A percentile compares a stretch with the other conserved stretches of the same genome.
phyloP scores from a whole-genome alignment of 192 early-diverging fungal genomes.

The Gamsiella multidivaricata region DNA sequence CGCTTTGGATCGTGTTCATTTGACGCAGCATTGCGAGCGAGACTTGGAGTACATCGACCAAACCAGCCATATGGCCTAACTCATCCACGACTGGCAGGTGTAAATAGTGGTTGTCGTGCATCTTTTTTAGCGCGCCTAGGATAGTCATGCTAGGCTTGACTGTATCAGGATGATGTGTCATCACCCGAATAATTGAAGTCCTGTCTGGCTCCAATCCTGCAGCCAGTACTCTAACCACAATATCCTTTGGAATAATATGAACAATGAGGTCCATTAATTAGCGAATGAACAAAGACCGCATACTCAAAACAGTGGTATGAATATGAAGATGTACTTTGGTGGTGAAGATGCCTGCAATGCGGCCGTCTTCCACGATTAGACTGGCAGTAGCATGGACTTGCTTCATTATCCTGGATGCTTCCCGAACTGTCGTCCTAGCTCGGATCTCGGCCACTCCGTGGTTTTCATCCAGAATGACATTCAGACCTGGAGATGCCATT shows the following conservation, averaged over 20 bases:
- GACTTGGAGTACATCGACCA: slow-evolving; percentile 81
- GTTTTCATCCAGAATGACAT: slow-evolving; percentile 73
- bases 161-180: slow-evolving; percentile 87
- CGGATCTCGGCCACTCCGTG: slow-evolving; percentile 65
- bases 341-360: slow-evolving; percentile 79
- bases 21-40: slow-evolving; percentile 79
- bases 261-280: background rate
- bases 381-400: slow-evolving; percentile 73
- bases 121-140: slow-evolving; percentile 78
- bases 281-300: background rate
- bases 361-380: slow-evolving; percentile 71
- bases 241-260: slow-evolving; percentile 53
- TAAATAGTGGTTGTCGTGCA: slow-evolving; percentile 83
- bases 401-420: slow-evolving; percentile 75
- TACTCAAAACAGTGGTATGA: background rate
- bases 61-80: slow-evolving; percentile 69
- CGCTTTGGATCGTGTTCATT: slow-evolving; percentile 66
- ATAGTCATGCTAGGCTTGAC: slow-evolving; percentile 69
- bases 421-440: slow-evolving; percentile 68
- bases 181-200: slow-evolving; percentile 94
- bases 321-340: slow-evolving; percentile 31
- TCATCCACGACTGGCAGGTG: slow-evolving; percentile 78
- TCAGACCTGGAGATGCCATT: slow-evolving; percentile 90
- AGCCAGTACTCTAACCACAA: slow-evolving; percentile 83
- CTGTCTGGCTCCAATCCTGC: slow-evolving; percentile 82